Base-by-base conservation (phyloP, 306 rosid genomes). In the Acacia melanoxylon region DNA sequence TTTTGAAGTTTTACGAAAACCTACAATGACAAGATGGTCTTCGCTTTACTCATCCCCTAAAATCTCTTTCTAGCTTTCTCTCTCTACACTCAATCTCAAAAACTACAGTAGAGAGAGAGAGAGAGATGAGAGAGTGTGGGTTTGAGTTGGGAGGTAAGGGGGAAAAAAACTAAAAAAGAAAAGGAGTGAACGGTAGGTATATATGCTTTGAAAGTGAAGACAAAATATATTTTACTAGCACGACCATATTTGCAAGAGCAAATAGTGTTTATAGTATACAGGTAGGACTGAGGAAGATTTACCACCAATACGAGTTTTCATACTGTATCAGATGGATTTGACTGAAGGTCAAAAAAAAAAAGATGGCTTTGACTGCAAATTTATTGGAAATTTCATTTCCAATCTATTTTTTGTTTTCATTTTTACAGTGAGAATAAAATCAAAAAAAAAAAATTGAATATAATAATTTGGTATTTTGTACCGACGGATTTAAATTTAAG, bases 11-110 rank as follows among this genome's bases (percentile, higher is more conserved):
- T 77, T 78, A 90, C 84, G 90, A 89, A 87, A 92, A 91, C 93
- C 94, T 81, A 87, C 89, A 89, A 86, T 87, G 97, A 85, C 86
- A 89, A 81, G 86, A 87, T 90, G 83, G 91, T 89, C 80, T 92
- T 86, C 80, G 93, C 91, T 92, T 89, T 91, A 89, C 93, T 89
- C 97, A 81, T 89, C 86, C 83, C 29, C 81, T 74, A 73, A 88
- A 86, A 86, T 78, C 87, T 71, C 76, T 83, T 76, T 74, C 49
- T 42, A 54, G 66, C 85, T 80, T 68, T 90, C 94, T 93, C 95
- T 90, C 97, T 91, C 95, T 83, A 86, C 86, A 81, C 88, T 69
- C 89, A 76, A 35, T 41, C 56, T 68, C 75, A 76, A 75, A 76
- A 72, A 56, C 86, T 86, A 86, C 91, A 88, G 90, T 79, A 78